phyloP scores from a whole-genome alignment of 1,139 yeast genomes.

The Candida glucosophila region DNA sequence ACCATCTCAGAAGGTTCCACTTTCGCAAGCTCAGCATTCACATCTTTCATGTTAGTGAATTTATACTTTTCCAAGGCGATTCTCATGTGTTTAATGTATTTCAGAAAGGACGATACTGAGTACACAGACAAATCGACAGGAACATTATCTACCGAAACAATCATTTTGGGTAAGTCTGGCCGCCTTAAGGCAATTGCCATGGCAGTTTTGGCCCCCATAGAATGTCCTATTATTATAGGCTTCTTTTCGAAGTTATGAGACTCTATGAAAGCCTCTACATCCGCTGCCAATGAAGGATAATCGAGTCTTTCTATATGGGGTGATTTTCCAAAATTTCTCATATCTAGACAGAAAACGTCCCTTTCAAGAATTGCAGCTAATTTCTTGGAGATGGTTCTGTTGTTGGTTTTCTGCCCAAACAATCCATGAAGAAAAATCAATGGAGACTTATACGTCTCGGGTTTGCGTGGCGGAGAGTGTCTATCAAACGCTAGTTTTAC shows the following conservation, averaged over 20 bases:
- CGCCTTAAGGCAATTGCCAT: conserved; percentile 76
- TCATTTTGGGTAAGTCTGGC: conserved; percentile 54
- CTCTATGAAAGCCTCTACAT: conserved; percentile 63
- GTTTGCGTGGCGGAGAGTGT: conserved; percentile 14
- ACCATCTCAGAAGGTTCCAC: conserved; percentile 54
- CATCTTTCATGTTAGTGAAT: conserved; percentile 52
- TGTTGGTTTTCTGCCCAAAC: conserved; percentile 76
- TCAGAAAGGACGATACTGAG: conserved; percentile 45
- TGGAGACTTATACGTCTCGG: conserved; percentile 32
- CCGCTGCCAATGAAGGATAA: conserved; percentile 77
- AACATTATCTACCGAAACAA: conserved; percentile 83
- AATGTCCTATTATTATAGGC: conserved; percentile 80
- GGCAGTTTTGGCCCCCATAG: conserved; percentile 95
- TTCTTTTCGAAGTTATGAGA: conserved; percentile 25
- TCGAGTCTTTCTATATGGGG: conserved; percentile 68
- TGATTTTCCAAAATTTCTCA: conserved; percentile 88
- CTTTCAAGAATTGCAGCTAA: conserved; percentile 33
- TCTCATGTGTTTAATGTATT: conserved; percentile 56
- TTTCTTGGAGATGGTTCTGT: conserved; percentile 60
- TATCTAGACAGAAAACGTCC: conserved; percentile 64
- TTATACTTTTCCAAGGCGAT: conserved; percentile 38
- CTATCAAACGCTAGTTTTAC: conserved; percentile 24
- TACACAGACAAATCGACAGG: conserved; percentile 63
- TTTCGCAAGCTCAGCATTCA: conserved; percentile 52
- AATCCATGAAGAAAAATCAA: conserved; percentile 79